Conservation (phyloP, 2,329 filamentous ascomycete species). For the Pezicula radicicola region DNA sequence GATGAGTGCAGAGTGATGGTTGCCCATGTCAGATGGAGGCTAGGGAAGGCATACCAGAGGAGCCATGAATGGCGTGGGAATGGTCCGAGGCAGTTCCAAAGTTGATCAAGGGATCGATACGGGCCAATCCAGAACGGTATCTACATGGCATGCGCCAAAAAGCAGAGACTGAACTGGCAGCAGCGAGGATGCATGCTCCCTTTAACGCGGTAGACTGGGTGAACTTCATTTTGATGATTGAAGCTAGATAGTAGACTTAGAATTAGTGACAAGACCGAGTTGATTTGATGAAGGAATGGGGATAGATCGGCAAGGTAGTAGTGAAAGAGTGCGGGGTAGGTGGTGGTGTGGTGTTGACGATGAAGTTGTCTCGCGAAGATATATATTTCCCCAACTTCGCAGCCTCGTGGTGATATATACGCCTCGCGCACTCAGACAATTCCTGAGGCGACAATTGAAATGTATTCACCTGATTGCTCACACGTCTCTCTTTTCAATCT, state of each 20-base stretch:
- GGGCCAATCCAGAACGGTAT: conserved; percentile 63
- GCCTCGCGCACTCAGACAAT: too few relatives aligned
- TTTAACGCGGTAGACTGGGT: conserved; percentile 4
- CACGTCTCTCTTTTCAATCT: too few relatives aligned
- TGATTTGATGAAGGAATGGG: not conserved
- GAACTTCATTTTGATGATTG: conserved; percentile 5
- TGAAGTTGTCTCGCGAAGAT: too few relatives aligned
- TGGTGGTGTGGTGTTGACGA: too few relatives aligned
- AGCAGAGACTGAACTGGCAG: conserved; percentile 43
- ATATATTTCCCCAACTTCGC: too few relatives aligned
- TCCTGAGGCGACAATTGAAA: too few relatives aligned
- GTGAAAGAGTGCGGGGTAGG: too few relatives aligned
- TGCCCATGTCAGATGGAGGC: not conserved
- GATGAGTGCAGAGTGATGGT: not conserved
- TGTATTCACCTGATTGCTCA: too few relatives aligned
- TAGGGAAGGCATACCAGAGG: conserved; percentile 56
- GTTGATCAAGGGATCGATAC: conserved; percentile 75
- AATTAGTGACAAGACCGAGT: not conserved
- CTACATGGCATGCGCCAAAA: conserved; percentile 93
- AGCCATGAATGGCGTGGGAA: conserved; percentile 73
- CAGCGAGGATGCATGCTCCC: conserved; percentile 1
- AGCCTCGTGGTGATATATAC: too few relatives aligned
- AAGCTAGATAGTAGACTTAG: not conserved
- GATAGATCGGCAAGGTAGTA: not conserved
- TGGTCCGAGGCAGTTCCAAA: conserved; percentile 59